Evolutionary conservation across 2,329 filamentous ascomycete species (phyloP).

Genomic region (Fusarium armeniacum): DNA sequence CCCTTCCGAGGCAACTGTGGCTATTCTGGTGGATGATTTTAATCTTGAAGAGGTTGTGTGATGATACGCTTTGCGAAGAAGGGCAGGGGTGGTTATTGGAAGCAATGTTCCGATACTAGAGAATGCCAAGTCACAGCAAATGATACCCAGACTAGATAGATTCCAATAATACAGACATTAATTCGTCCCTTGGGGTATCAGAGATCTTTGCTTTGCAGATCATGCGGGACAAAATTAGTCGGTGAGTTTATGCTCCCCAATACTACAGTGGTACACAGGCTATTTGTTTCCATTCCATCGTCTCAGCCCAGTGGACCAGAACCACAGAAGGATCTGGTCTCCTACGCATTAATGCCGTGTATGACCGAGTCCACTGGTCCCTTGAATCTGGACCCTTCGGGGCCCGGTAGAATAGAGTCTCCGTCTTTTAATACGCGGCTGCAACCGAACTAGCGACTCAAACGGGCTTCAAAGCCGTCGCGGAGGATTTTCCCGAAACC

Average conservation of each 20-base stretch:
- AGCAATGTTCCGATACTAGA: neutral
- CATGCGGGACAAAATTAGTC: neutral
- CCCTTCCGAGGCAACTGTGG: neutral
- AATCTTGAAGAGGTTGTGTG: neutral
- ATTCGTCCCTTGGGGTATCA: neutral
- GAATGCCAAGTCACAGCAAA: neutral
- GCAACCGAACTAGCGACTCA: slow-evolving; percentile 6
- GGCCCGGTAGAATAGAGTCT: neutral
- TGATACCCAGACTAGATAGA: neutral
- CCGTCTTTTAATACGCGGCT: slow-evolving; percentile 1
- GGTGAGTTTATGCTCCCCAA: neutral
- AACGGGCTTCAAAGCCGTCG: slow-evolving; percentile 3
- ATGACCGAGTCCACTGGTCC: neutral
- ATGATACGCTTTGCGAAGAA: neutral
- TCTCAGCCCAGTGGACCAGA: neutral
- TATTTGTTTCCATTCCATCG: neutral
- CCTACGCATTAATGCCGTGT: neutral
- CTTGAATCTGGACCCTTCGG: neutral
- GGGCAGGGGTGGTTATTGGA: neutral
- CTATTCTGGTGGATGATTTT: neutral
- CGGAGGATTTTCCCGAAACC: neutral
- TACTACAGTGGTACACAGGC: neutral
- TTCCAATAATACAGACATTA: neutral
- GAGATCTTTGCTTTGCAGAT: neutral
- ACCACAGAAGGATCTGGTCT: slow-evolving; percentile 8